Conservation (phyloP, 2,329 filamentous ascomycete species). For the Aspergillus ustus region DNA sequence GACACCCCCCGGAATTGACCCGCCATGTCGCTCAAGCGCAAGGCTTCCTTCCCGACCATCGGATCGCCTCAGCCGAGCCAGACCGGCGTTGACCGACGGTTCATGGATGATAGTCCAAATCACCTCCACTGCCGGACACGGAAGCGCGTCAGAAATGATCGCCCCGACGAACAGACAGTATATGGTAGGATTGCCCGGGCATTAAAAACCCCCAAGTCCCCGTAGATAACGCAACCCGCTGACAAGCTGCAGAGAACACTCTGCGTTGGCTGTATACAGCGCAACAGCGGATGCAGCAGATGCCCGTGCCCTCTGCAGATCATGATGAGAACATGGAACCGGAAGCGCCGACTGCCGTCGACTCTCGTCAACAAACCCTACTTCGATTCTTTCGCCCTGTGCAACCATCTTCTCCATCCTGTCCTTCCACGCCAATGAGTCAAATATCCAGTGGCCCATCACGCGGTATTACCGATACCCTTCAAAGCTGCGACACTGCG, state of each 20-base stretch:
- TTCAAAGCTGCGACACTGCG: conserved; percentile 27
- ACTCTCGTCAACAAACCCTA: conserved; percentile 47
- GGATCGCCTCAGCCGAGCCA: conserved; percentile 43
- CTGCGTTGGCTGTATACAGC: conserved; percentile 49
- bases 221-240: conserved; percentile 15
- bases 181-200: conserved; percentile 51
- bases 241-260: conserved; percentile 43
- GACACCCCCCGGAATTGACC: background rate
- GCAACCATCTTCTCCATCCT: conserved; percentile 24
- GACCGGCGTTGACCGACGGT: conserved; percentile 28
- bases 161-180: conserved; percentile 60
- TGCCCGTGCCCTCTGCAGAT: conserved; percentile 15
- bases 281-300: conserved; percentile 36
- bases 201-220: background rate
- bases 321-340: conserved; percentile 33
- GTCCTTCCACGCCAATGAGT: conserved; percentile 20
- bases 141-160: conserved; percentile 62
- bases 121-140: conserved; percentile 62
- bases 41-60: conserved; percentile 57
- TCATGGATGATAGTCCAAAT: conserved; percentile 40
- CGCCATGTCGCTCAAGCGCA: conserved; percentile 63
- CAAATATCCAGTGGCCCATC: conserved; percentile 28
- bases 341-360: conserved; percentile 33
- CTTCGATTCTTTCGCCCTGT: conserved; percentile 45
- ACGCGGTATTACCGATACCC: conserved; percentile 20